Conservation (phyloP, 305 asterid genomes). For the Salvia sclarea region DNA sequence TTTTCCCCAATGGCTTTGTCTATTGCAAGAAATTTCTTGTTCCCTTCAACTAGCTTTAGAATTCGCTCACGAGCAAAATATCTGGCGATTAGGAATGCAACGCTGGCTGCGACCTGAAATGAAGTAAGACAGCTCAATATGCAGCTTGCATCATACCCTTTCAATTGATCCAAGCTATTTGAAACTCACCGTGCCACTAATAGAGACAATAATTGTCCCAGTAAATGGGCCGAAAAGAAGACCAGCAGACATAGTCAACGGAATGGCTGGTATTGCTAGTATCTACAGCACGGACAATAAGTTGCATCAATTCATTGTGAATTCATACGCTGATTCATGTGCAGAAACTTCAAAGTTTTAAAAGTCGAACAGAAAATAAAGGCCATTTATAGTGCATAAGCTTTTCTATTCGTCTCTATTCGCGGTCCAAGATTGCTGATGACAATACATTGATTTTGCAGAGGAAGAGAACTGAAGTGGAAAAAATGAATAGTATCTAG, state of each 20-base stretch:
- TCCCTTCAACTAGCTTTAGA: conserved; percentile 94
- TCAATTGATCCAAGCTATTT: conserved; percentile 6
- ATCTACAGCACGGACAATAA: conserved; percentile 50
- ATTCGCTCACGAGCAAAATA: conserved; percentile 97
- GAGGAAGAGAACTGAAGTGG: conserved; percentile 6
- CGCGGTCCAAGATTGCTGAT: conserved; percentile 11
- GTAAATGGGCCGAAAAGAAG: conserved; percentile 83
- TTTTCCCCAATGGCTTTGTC: conserved; percentile 98
- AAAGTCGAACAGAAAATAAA: not conserved
- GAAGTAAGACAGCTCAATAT: conserved; percentile 23
- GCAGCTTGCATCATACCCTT: conserved; percentile 15
- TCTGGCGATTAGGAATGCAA: conserved; percentile 91
- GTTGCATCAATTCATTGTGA: conserved; percentile 29
- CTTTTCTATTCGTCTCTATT: not conserved
- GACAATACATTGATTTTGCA: not conserved
- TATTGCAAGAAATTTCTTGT: conserved; percentile 88
- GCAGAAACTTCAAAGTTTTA: conserved; percentile 9
- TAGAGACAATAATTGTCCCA: conserved; percentile 91
- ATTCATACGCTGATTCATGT: not conserved
- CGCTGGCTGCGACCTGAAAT: conserved; percentile 87
- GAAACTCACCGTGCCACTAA: conserved; percentile 86
- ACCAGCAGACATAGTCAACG: conserved; percentile 99
- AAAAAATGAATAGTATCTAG: conserved; percentile 8
- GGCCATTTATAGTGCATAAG: not conserved
- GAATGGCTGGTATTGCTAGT: conserved; percentile 96